Evolutionary conservation across 108 stramenopile genomes (phyloP).

Genomic region (Cyclostephanos invisitatus): DNA sequence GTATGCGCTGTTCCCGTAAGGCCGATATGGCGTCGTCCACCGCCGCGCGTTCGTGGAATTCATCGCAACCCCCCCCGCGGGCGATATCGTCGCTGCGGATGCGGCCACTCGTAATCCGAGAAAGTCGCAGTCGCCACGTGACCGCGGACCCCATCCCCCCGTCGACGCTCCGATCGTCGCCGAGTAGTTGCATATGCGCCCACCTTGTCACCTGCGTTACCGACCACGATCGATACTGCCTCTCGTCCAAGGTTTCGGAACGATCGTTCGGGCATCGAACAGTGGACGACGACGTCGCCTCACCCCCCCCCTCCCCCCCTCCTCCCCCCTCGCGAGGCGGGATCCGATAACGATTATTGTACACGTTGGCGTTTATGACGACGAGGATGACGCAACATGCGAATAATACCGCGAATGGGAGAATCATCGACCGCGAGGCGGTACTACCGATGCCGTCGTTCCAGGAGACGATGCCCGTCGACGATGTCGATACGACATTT

Average conservation of each 20-base stretch:
- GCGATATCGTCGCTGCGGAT: no score
- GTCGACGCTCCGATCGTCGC: background rate
- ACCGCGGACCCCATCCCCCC: no score
- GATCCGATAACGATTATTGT: background rate
- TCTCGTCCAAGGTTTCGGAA: conserved; percentile 6
- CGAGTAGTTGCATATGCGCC: conserved; percentile 10
- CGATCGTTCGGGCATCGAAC: background rate
- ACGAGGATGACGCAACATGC: background rate
- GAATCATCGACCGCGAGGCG: background rate
- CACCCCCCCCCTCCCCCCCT: no score
- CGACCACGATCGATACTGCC: conserved; percentile 31
- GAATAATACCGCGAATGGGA: background rate
- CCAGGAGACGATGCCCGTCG: background rate
- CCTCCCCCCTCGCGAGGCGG: background rate
- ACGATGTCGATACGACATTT: background rate
- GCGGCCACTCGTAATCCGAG: no score
- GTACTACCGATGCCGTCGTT: background rate
- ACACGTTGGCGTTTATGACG: background rate
- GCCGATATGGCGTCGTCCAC: conserved; percentile 19
- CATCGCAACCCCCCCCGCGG: background rate
- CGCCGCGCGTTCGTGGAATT: background rate
- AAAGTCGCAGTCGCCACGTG: background rate
- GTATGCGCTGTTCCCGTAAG: conserved; percentile 21
- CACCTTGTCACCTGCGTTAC: conserved; percentile 23
- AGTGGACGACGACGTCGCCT: background rate